Base-by-base conservation (phyloP, 2,329 filamentous ascomycete species). In the Ascomycota sp. region DNA sequence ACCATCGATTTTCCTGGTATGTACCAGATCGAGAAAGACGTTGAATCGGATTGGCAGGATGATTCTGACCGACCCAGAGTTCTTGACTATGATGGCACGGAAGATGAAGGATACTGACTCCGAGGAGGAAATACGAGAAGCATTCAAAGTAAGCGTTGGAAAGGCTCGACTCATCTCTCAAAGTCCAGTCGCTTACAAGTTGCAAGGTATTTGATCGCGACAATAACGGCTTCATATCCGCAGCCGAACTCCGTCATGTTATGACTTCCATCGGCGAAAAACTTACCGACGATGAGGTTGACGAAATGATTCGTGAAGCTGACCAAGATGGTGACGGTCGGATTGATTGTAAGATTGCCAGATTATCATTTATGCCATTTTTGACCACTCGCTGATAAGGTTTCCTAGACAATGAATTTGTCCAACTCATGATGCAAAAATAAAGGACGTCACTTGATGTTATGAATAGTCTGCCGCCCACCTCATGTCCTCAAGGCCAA, bases 361-460 rank as follows among this genome's bases (percentile, higher is more conserved):
- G 8, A n/a, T 30, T 25, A 12, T 10, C n/a, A 24, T 12, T 34
- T 8, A 25, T 10, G 4, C 1, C 25, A 6, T 9, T 25, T 8
- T 1, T 10, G 21, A 6, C n/a, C n/a, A n/a, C n/a, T n/a, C n/a
- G n/a, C n/a, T n/a, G n/a, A 10, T 13, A 9, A 36, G 27, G 32
- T 44, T 51, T 25, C 50, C 39, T 25, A 86, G 79, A 86, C 62
- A 86, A 86, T 64, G 80, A 89, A 59, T 89, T 89, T 52, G 80
- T 89, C 47, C 80, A 89, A 62, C 74, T 89, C 53, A 89, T 89
- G 80, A 86, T 89, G 80, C 80, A 89, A 68, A 86, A 86, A 67
- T 86, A 80, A 66, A 37, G 32, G 37, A 36, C 9, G 16, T 31
- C 30, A 12, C n/a, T 10, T 21, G 9, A 31, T n/a, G 11, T n/a